Evolutionary conservation across 257 asterid species (phyloP).

Genomic region (Solanum infundibuliforme): DNA sequence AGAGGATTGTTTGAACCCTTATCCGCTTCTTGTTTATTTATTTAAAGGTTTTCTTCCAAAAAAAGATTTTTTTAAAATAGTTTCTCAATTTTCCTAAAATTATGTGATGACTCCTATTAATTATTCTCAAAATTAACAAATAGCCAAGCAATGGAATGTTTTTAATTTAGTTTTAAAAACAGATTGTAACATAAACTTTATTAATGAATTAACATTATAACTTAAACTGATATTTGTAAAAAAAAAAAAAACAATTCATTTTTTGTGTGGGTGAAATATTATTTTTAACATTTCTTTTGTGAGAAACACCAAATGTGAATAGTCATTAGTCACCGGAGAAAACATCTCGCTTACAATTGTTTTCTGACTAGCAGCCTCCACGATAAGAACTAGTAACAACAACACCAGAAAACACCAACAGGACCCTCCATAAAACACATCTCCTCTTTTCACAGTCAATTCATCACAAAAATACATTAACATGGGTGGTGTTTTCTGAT

Average conservation of each 20-base stretch:
- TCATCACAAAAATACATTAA: no score
- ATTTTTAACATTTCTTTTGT: no score
- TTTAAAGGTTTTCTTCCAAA: no score
- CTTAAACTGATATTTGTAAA: not conserved
- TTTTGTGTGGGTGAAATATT: not conserved
- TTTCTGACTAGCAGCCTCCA: no score
- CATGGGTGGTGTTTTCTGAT: no score
- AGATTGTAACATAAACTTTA: not conserved
- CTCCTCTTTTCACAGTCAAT: not conserved
- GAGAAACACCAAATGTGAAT: no score
- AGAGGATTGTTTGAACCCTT: no score
- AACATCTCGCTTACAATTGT: no score
- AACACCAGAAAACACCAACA: not conserved
- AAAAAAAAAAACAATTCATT: no score
- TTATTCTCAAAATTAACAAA: not conserved
- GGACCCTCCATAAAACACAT: not conserved
- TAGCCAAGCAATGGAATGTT: not conserved
- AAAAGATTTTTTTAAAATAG: no score
- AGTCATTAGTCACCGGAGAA: no score
- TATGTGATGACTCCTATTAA: not conserved
- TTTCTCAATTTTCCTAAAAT: no score
- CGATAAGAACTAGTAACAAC: not conserved
- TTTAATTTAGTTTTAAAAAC: not conserved
- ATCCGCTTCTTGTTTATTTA: not conserved
- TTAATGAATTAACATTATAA: not conserved